phyloP scores from a whole-genome alignment of 1,284 basidiomycete genomes.

The Tetrapyrgos nigripes region DNA sequence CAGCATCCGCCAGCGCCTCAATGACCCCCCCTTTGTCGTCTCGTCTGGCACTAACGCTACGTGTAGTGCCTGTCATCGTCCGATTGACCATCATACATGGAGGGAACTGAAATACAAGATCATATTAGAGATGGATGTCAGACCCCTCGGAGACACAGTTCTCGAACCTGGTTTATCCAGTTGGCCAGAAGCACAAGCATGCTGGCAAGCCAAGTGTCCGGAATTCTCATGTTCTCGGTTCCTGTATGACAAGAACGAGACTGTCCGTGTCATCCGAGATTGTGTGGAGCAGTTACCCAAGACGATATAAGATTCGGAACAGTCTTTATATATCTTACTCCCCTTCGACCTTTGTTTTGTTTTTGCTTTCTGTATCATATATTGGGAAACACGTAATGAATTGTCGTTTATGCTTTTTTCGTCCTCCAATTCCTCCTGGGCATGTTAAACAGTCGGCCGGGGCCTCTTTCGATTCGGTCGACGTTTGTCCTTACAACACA shows the following conservation, averaged over 20 bases:
- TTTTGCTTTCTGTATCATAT: not conserved
- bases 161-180: conserved; percentile 51
- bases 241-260: conserved; percentile 61
- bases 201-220: conserved; percentile 62
- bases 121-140: conserved; percentile 59
- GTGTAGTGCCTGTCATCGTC: conserved; percentile 52
- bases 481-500: too few species aligned
- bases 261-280: conserved; percentile 57
- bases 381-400: not conserved
- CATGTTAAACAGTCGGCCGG: too few species aligned
- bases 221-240: conserved; percentile 50
- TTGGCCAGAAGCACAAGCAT: conserved; percentile 62
- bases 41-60: conserved; percentile 46
- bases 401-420: too few species aligned
- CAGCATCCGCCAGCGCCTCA: conserved; percentile 51
- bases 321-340: too few species aligned
- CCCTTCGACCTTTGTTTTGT: not conserved
- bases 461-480: too few species aligned
- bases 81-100: conserved; percentile 66
- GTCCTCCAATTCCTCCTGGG: too few species aligned
- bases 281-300: conserved; percentile 57
- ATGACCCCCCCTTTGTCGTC: conserved; percentile 67
- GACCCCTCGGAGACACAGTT: conserved; percentile 65
- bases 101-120: conserved; percentile 64
- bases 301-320: conserved; percentile 31